A percentile compares a stretch with the other conserved stretches of the same genome.
These are phyloP conservation scores for Arabidopsis arenosa DNA, from an alignment of 345 rosid genomes.

Conservation along the genomic window DNA sequence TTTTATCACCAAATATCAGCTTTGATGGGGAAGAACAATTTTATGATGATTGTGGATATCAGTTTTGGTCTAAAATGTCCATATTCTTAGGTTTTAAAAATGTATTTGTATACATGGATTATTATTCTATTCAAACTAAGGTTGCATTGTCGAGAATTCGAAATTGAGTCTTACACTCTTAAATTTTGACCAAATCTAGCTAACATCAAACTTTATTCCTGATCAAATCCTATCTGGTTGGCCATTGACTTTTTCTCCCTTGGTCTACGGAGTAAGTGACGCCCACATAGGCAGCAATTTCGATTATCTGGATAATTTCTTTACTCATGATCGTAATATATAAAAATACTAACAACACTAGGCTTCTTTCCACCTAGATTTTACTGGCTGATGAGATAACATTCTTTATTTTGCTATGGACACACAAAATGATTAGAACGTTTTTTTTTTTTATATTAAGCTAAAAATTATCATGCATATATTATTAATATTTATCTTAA, in stretches of 20 bases:
- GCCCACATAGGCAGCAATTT: not conserved
- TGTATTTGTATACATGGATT: not conserved
- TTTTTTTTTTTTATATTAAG: not conserved
- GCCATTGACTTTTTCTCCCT: conserved; percentile 25
- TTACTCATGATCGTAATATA: not conserved
- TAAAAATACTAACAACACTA: not conserved
- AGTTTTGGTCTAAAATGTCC: not conserved
- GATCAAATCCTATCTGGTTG: conserved; percentile 19
- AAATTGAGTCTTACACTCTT: conserved; percentile 37
- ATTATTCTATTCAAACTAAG: not conserved
- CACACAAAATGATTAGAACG: not conserved
- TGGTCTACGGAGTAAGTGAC: conserved; percentile 11
- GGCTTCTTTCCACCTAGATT: conserved; percentile 3
- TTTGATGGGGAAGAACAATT: not conserved
- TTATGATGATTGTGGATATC: not conserved
- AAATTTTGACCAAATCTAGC: conserved; percentile 11
- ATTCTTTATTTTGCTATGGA: not conserved
- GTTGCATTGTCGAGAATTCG: conserved; percentile 17
- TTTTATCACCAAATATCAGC: not conserved
- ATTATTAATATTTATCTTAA: not conserved
- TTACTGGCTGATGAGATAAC: not conserved
- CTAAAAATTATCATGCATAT: not conserved
- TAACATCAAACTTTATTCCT: not conserved
- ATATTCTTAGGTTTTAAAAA: not conserved
- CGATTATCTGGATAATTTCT: conserved; percentile 5